Base-by-base conservation (phyloP, 1,284 basidiomycete genomes). In the Ceratobasidium sp. region DNA sequence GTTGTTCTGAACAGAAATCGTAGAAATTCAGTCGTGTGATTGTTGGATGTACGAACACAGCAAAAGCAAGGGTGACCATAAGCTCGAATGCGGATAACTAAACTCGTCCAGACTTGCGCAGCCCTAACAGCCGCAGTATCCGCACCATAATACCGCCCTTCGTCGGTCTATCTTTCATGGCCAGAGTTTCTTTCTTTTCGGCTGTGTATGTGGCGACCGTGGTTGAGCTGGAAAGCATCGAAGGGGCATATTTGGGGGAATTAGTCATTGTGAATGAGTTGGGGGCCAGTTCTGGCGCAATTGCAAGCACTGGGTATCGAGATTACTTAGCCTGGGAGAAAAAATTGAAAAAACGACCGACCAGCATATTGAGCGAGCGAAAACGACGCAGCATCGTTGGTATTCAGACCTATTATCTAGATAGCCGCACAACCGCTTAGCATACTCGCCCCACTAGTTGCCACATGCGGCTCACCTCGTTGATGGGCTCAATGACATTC, bases 311-410 rank as follows among this genome's bases (percentile, higher is more conserved):
- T 1, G 83, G 27, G 20, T 23, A 50, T 27, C 14, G 38, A 12
- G 18, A 30, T n/a, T n/a, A n/a, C n/a, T 33, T 33, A 18, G 35
- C n/a, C 27, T 46, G 14, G 12, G 55, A 1, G 8, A 48, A 5
- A 38, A 46, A 14, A 10, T 20, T 27, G 27, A 41, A 52, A 35
- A 65, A 30, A 30, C 23, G 23, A 66, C 73, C 8, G 1, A 75
- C 73, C 73, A 38, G 73, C 85, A 79, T 86, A 87, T 81, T 86
- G 83, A 8, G 83, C 81, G 20, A 87, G 78, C 0, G 86, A 86
- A 3, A 85, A 81, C 50, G 83, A 83, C 1, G 83, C 84, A 2
- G 85, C 83, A 76, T 87, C 86, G 77, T 87, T 87, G 10, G 86
- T 87, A 0, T 81, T 83, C 27, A 87, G 77, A 65, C 86, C 86